Evolutionary conservation across 495 filamentous ascomycete species (phyloP).

Genomic region (Tuber microsphaerosporum): DNA sequence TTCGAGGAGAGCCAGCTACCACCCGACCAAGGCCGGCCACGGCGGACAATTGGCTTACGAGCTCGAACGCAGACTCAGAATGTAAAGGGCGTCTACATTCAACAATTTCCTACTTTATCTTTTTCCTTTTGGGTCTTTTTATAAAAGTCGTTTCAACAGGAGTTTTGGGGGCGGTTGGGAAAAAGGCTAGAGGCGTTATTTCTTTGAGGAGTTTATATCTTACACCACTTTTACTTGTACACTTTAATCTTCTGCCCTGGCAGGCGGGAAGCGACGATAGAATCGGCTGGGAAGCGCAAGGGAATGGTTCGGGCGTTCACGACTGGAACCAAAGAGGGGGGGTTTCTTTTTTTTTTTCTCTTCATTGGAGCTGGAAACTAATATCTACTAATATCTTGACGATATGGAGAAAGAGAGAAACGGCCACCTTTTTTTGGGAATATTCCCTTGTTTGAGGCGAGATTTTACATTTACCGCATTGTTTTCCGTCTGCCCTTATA

Average conservation of each 20-base stretch:
- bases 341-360: background rate
- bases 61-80: slow-evolving; percentile 36
- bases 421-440: background rate
- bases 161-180: slow-evolving; percentile 7
- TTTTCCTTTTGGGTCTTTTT: background rate
- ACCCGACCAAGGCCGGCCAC: slow-evolving; percentile 31
- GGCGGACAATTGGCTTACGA: slow-evolving; percentile 38
- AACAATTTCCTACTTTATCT: slow-evolving; percentile 4
- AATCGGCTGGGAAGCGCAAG: background rate
- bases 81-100: slow-evolving; percentile 34
- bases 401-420: slow-evolving; percentile 4
- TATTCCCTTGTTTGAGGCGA: background rate
- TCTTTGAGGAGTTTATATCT: slow-evolving; percentile 3
- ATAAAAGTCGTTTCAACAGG: background rate
- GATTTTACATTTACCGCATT: background rate
- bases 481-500: background rate
- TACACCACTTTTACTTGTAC: background rate
- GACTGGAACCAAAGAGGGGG: background rate
- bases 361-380: slow-evolving; percentile 6
- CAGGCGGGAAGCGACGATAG: background rate
- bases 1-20: slow-evolving; percentile 32
- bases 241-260: slow-evolving; percentile 2
- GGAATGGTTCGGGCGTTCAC: background rate
- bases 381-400: slow-evolving; percentile 6
- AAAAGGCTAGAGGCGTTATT: slow-evolving; percentile 5